These are phyloP conservation scores for Dactylonectria macrodidyma DNA, from an alignment of 2,329 filamentous ascomycete genomes.

Conservation along the genomic window DNA sequence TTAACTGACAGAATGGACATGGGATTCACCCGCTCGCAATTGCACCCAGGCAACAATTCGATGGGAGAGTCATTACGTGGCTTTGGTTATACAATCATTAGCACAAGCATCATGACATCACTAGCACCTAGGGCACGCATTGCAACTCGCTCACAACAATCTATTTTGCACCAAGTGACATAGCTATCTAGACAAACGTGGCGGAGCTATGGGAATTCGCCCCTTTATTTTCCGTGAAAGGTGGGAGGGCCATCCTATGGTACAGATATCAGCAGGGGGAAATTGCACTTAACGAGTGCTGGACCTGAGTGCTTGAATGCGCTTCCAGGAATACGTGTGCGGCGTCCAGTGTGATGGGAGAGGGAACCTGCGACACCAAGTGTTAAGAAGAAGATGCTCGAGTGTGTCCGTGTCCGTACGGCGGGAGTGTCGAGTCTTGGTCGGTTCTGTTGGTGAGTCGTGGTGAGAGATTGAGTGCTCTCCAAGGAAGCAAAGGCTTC, in stretches of 20 bases:
- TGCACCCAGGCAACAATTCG: neutral
- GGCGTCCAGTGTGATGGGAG: constrained; percentile 35
- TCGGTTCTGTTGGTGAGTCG: constrained; percentile 24
- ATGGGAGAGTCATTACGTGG: neutral
- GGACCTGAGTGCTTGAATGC: constrained; percentile 44
- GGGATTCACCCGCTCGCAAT: neutral
- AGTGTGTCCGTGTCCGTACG: constrained; percentile 1
- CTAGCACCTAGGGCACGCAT: constrained; percentile 1
- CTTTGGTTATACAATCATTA: neutral
- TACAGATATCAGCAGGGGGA: constrained; percentile 49
- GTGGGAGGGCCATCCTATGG: constrained; percentile 48
- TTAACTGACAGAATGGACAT: neutral
- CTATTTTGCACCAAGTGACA: constrained; percentile 31
- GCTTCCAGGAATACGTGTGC: constrained; percentile 33
- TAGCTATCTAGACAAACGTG: constrained; percentile 29
- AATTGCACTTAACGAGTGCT: constrained; percentile 47
- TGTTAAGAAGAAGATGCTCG: constrained; percentile 39
- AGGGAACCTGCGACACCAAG: constrained; percentile 47
- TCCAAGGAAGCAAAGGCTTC: constrained; percentile 44
- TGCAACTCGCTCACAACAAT: constrained; percentile 24
- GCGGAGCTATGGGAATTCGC: constrained; percentile 37
- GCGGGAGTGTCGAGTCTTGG: constrained; percentile 12
- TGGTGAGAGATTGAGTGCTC: constrained; percentile 32
- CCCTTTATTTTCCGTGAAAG: constrained; percentile 34
- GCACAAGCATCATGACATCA: neutral